Conservation (phyloP, 1,284 basidiomycete species). For the Pyrrhoderma noxium region DNA sequence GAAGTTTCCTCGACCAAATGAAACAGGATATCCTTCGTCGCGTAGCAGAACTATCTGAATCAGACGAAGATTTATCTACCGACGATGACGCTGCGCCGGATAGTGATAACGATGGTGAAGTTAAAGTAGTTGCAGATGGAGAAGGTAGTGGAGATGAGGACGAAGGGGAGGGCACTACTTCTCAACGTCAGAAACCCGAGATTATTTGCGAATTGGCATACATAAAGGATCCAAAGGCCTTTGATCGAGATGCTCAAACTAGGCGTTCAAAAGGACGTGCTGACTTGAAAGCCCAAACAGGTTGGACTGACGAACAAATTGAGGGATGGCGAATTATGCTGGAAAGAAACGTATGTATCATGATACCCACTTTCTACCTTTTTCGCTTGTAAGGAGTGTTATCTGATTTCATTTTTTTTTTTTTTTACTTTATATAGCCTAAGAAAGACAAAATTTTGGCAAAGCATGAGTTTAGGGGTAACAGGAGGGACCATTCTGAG, state of each 20-base stretch:
- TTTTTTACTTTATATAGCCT: conserved; percentile 38
- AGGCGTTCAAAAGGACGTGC: conserved; percentile 57
- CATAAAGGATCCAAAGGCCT: conserved; percentile 62
- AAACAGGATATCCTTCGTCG: conserved; percentile 76
- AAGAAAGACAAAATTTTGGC: conserved; percentile 62
- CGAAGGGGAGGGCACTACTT: conserved; percentile 8
- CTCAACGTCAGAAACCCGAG: conserved; percentile 31
- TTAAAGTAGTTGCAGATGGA: conserved; percentile 49
- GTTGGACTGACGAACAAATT: conserved; percentile 72
- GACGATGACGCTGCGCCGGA: conserved; percentile 47
- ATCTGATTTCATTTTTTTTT: not conserved
- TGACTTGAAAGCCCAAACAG: conserved; percentile 60
- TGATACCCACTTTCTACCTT: conserved; percentile 17
- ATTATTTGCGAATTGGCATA: conserved; percentile 72
- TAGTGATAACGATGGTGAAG: conserved; percentile 20
- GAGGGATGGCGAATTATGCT: conserved; percentile 87
- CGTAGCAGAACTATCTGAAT: conserved; percentile 59
- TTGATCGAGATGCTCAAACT: conserved; percentile 70
- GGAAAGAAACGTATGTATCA: conserved; percentile 75
- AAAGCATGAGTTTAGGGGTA: conserved; percentile 70
- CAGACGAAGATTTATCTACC: conserved; percentile 49
- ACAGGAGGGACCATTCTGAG: conserved; percentile 28
- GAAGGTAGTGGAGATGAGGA: conserved; percentile 42
- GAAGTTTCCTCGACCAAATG: conserved; percentile 64
- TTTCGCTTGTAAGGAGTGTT: not conserved